phyloP scores from a whole-genome alignment of 2,329 filamentous ascomycete species.

The Paracoccidioides brasiliensis region DNA sequence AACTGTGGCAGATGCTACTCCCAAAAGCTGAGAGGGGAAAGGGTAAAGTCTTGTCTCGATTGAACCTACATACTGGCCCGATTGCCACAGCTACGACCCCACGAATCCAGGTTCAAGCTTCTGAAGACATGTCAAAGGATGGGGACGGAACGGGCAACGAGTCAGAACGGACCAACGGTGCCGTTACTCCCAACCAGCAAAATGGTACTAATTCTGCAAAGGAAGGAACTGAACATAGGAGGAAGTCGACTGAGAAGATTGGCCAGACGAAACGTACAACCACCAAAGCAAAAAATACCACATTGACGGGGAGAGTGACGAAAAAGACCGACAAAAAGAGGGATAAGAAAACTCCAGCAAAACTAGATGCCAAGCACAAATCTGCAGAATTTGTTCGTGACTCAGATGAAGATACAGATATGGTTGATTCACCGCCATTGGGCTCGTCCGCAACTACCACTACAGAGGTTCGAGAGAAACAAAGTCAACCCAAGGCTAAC shows the following conservation, averaged over 20 bases:
- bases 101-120: slow-evolving; percentile 24
- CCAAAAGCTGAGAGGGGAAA: slow-evolving; percentile 49
- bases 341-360: slow-evolving; percentile 16
- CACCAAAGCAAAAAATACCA: slow-evolving; percentile 36
- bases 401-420: slow-evolving; percentile 37
- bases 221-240: slow-evolving; percentile 21
- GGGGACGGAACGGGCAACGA: slow-evolving; percentile 25
- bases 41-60: slow-evolving; percentile 46
- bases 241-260: slow-evolving; percentile 28
- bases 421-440: slow-evolving; percentile 19
- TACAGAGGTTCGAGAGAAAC: slow-evolving; percentile 7
- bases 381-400: slow-evolving; percentile 42
- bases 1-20: slow-evolving; percentile 49
- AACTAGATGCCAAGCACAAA: slow-evolving; percentile 36
- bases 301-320: slow-evolving; percentile 29
- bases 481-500: slow-evolving; percentile 4
- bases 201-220: slow-evolving; percentile 15
- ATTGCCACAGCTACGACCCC: slow-evolving; percentile 26
- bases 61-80: slow-evolving; percentile 37
- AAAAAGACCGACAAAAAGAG: slow-evolving; percentile 34
- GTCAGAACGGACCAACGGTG: slow-evolving; percentile 20
- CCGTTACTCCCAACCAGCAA: slow-evolving; percentile 16
- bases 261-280: slow-evolving; percentile 33
- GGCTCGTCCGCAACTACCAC: slow-evolving; percentile 12
- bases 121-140: slow-evolving; percentile 26